Base-by-base conservation (phyloP, 352 stramenopile genomes). In the Globisporangium solare region DNA sequence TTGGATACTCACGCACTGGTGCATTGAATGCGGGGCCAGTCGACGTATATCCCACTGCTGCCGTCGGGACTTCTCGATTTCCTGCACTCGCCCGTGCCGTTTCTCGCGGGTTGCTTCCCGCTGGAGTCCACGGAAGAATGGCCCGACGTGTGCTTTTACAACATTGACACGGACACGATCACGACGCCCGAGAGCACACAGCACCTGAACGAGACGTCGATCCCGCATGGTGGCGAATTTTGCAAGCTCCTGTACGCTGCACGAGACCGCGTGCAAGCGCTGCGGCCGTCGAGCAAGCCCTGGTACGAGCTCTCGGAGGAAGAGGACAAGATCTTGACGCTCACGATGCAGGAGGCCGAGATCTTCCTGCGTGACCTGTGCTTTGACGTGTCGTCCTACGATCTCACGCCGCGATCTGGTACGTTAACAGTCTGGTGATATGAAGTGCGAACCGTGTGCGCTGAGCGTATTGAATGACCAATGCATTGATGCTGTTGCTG, bases 21-120 rank as follows among this genome's bases (percentile, higher is more conserved):
- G 56, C 31, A 7, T 50, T 14, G n/a, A 21, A 21, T 21, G 5
- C 43, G 14, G 15, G 14, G 20, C 2, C 24, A 94, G 68, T 94
- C 82, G 17, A 94, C 84, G 13, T 94, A 92, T 43, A 94, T 94
- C n/a, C 84, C 82, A 4, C 49, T 92, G 56, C 50, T 94, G 11
- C 84, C 84, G 17, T 79, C 76, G 20, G 74, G 65, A 10, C 51
- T 94, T 14, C 60, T 91, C 27, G 84, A 92, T 55, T 92, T 94
- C 58, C 63, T 94, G 31, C 84, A 94, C 56, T 94, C 84, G 8
- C 82, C 84, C 10, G 84, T 94, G 4, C 84, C 82, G 11, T 94
- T 90, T 51, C 69, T 94, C 17, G 82, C 78, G 2, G 84, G 80
- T 2, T 89, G 79, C 31, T 82, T 92, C 41, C 58, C 68, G 5